A percentile compares a stretch with the other conserved stretches of the same genome.
Conservation (phyloP, 2,329 filamentous ascomycete genomes). For the Thielaviopsis musarum region DNA sequence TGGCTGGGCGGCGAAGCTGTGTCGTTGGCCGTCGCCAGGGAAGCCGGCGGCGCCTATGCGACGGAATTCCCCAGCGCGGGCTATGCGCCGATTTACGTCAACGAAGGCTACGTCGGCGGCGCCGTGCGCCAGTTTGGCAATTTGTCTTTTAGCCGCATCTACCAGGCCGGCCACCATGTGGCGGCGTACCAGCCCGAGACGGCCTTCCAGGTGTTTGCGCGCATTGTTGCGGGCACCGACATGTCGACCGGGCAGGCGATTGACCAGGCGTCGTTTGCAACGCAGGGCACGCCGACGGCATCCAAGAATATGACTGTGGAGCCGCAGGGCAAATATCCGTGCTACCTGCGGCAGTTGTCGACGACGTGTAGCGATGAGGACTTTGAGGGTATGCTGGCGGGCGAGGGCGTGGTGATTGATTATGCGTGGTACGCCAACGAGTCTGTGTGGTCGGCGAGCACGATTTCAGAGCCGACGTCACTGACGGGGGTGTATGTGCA, state of each 20-base stretch:
- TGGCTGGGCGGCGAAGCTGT: constrained; percentile 61
- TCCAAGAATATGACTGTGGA: not conserved
- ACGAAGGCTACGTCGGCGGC: constrained; percentile 51
- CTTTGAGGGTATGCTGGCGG: constrained; percentile 9
- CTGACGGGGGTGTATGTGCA: constrained; percentile 4
- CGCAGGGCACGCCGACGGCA: not conserved
- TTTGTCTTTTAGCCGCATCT: constrained; percentile 49
- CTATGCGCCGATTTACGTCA: constrained; percentile 55
- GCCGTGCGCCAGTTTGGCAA: constrained; percentile 64
- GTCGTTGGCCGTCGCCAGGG: constrained; percentile 42
- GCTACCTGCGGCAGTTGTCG: constrained; percentile 38
- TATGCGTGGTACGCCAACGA: constrained; percentile 7
- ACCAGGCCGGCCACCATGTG: constrained; percentile 48
- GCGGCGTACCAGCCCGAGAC: constrained; percentile 45
- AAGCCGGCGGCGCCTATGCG: constrained; percentile 29
- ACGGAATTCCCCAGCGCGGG: constrained; percentile 46
- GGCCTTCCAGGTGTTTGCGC: constrained; percentile 41
- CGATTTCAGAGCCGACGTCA: not conserved
- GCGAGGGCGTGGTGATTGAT: constrained; percentile 5
- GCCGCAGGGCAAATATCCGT: constrained; percentile 27
- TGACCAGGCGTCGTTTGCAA: constrained; percentile 27
- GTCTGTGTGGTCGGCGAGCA: not conserved
- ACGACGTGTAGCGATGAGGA: constrained; percentile 34
- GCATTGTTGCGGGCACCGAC: constrained; percentile 38
- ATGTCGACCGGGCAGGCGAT: constrained; percentile 37